Conservation (phyloP, 2,329 filamentous ascomycete species). For the Zelopaecilomyces penicillatus region DNA sequence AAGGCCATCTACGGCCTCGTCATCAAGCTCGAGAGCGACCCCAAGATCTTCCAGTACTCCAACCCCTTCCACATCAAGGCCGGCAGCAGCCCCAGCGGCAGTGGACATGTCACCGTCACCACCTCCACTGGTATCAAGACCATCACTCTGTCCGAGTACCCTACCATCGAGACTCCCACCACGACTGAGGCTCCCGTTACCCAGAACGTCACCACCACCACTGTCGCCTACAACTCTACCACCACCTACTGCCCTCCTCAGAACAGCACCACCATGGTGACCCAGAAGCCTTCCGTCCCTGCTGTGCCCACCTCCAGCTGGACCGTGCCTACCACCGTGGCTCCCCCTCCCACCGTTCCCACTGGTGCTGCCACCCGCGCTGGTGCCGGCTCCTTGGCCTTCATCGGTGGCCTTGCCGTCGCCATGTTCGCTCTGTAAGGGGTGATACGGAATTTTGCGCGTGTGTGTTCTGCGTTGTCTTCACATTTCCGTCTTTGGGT, state of each 20-base stretch:
- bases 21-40: conserved; percentile 41
- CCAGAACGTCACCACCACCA: conserved; percentile 16
- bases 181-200: conserved; percentile 12
- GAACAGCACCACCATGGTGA: conserved; percentile 16
- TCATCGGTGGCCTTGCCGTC: conserved; percentile 32
- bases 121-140: conserved; percentile 22
- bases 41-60: conserved; percentile 50
- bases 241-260: conserved; percentile 13
- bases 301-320: conserved; percentile 13
- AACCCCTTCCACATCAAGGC: conserved; percentile 49
- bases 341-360: conserved; percentile 10
- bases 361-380: conserved; percentile 20
- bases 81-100: conserved; percentile 9
- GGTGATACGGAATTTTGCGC: conserved; percentile 5
- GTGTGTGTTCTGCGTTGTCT: not conserved
- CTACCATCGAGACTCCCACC: conserved; percentile 12
- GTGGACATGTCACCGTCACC: conserved; percentile 19
- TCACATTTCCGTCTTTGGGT: no score
- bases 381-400: conserved; percentile 29
- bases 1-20: conserved; percentile 48
- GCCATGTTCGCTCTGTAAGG: conserved; percentile 37
- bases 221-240: conserved; percentile 13
- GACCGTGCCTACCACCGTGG: conserved; percentile 17
- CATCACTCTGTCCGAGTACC: conserved; percentile 17
- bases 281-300: conserved; percentile 17